phyloP scores from a whole-genome alignment of 1,284 basidiomycete genomes.

The Ustilago cynodontis region DNA sequence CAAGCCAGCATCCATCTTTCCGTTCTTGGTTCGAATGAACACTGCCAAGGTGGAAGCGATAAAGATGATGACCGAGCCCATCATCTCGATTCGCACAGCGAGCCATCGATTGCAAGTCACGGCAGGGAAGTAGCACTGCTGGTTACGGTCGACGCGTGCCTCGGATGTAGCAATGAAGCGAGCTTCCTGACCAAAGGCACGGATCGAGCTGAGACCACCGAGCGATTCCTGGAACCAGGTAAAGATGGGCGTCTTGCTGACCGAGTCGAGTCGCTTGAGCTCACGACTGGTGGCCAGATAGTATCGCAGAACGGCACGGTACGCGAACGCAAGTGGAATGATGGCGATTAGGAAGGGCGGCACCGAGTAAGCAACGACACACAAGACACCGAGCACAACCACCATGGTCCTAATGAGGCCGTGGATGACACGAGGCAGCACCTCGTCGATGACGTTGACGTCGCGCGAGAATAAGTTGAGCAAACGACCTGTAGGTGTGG shows the following conservation, averaged over 20 bases:
- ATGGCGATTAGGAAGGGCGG: slow-evolving; percentile 81
- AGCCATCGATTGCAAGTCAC: slow-evolving; percentile 82
- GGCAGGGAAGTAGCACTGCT: slow-evolving; percentile 80
- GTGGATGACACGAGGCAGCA: slow-evolving; percentile 66
- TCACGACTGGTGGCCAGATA: slow-evolving; percentile 91
- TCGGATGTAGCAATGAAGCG: slow-evolving; percentile 85
- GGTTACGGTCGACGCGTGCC: slow-evolving; percentile 83
- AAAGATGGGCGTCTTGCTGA: slow-evolving; percentile 90
- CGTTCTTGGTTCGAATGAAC: slow-evolving; percentile 72
- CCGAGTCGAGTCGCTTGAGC: slow-evolving; percentile 89
- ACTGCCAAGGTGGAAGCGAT: slow-evolving; percentile 80
- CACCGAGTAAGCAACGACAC: slow-evolving; percentile 78
- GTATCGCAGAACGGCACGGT: slow-evolving; percentile 73
- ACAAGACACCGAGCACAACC: slow-evolving; percentile 76
- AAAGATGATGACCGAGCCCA: slow-evolving; percentile 85
- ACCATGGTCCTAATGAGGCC: slow-evolving; percentile 60
- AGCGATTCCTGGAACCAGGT: slow-evolving; percentile 81
- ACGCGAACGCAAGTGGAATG: slow-evolving; percentile 63
- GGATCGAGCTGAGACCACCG: slow-evolving; percentile 85
- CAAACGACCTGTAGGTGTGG: slow-evolving; percentile 75
- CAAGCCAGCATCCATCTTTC: slow-evolving; percentile 83
- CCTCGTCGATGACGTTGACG: slow-evolving; percentile 85
- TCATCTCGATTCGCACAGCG: slow-evolving; percentile 76
- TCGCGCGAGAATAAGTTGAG: slow-evolving; percentile 90
- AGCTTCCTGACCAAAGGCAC: slow-evolving; percentile 72